Base-by-base conservation (phyloP, 2,329 filamentous ascomycete genomes). In the Trichophaea hybrida region DNA sequence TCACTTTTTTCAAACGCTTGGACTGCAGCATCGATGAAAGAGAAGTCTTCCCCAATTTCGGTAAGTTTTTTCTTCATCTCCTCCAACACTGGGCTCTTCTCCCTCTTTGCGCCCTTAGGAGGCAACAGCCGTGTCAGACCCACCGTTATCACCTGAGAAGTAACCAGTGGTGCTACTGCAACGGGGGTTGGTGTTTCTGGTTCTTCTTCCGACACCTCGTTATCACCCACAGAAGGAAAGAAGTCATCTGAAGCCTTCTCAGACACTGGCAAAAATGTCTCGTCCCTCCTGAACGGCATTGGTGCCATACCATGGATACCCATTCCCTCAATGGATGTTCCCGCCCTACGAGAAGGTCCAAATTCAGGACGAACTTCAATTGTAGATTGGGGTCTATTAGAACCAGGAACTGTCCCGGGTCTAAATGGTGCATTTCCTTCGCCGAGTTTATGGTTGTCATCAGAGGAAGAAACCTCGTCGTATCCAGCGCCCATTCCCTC, bases 31-130 rank as follows among this genome's bases (percentile, higher is more conserved):
- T 65, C 61, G 7, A 69, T 65, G 24, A 69, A 68, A 24, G 60
- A 60, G 46, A 68, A 68, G 50, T 69, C 65, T n/a, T 64, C 67
- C 12, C 67, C 65, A 35, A 69, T 60, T 6, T 31, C 10, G 5
- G 61, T 58, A 40, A 67, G 48, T 5, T 55, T 59, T 53, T 51
- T 58, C 48, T 53, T 57, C 3, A 61, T 60, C 24, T 59, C 57
- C 31, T 58, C 60, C n/a, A 67, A 44, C 13, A 32, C 24, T 4
- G 17, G 53, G 15, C 17, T 35, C 53, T 55, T 55, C 37, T 44
- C 17, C 15, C 53, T 40, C 37, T 40, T 55, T n/a, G 50, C 15
- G 13, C 32, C 50, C 13, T 53, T 53, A 37, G 50, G 50, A 35
- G 50, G 50, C 4, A 53, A n/a, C 50, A 35, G 32, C 4, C 34